Evolutionary conservation across 805 yeast species (phyloP).

Genomic region (Yarrowia sp.): DNA sequence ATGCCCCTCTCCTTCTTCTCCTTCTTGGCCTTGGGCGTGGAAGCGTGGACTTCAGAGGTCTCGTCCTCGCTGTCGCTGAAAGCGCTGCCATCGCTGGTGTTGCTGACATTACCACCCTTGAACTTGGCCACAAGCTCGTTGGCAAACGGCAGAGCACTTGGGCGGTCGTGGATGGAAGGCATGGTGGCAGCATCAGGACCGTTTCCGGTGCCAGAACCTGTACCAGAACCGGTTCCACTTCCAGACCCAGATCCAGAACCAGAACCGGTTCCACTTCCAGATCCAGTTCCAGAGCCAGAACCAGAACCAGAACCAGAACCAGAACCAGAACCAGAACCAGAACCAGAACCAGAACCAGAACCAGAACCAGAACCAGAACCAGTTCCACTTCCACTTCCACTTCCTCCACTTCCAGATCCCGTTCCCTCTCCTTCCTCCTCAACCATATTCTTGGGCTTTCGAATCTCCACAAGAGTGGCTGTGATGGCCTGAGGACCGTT

Average conservation of each 20-base stretch:
- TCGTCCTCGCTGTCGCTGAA: neutral
- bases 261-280: neutral
- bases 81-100: too few relatives aligned
- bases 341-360: neutral
- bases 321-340: neutral
- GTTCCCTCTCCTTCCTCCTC: neutral
- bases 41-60: neutral
- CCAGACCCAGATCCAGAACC: neutral
- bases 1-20: too few relatives aligned
- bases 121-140: slow-evolving; percentile 26
- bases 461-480: neutral
- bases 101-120: neutral
- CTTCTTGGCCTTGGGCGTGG: neutral
- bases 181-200: slow-evolving; percentile 8
- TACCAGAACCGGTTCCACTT: neutral
- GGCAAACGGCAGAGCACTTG: slow-evolving; percentile 20
- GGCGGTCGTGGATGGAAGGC: slow-evolving; percentile 16
- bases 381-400: neutral
- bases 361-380: neutral
- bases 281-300: neutral
- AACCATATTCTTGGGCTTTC: neutral
- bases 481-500: neutral
- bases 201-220: neutral
- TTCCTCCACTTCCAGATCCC: neutral
- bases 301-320: neutral